A percentile compares a stretch with the other conserved stretches of the same genome.
Evolutionary conservation across 257 asterid species (phyloP).

Genomic region (Mentha longifolia): DNA sequence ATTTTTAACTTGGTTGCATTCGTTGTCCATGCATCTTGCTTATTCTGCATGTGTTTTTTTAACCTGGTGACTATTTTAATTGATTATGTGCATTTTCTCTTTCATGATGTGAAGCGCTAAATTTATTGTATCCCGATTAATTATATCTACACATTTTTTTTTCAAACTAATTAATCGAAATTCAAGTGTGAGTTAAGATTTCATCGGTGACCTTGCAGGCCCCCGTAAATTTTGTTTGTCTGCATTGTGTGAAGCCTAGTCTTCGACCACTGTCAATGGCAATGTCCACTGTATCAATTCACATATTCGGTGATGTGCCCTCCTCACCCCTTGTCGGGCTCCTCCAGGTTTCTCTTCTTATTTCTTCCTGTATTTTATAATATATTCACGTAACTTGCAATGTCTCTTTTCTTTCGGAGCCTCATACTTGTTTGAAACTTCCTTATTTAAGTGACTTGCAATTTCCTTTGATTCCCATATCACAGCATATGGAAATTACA

Average conservation of each 20-base stretch:
- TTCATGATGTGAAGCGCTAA: background rate
- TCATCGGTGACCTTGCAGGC: constrained; percentile 55
- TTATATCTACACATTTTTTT: background rate
- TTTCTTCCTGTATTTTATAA: background rate
- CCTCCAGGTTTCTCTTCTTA: constrained; percentile 65
- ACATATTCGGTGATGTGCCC: constrained; percentile 91
- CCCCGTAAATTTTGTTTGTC: constrained; percentile 86
- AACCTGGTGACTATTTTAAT: too few species aligned
- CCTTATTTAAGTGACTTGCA: background rate
- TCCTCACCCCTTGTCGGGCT: constrained; percentile 96
- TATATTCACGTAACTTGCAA: background rate
- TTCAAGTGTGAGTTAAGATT: background rate
- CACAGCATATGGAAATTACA: background rate
- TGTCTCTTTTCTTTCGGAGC: background rate
- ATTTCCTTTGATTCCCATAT: background rate
- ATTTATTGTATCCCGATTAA: background rate
- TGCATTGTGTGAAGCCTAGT: constrained; percentile 88
- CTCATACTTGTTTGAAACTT: background rate
- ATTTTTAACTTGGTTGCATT: background rate
- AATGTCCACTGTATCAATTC: constrained; percentile 80
- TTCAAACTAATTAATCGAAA: background rate
- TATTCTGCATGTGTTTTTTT: too few species aligned
- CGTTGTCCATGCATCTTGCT: background rate
- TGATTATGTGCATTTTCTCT: background rate
- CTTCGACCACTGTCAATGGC: constrained; percentile 90